These are phyloP conservation scores for Vachellia pachyceras DNA, from an alignment of 306 rosid species.

Conservation along the genomic window DNA sequence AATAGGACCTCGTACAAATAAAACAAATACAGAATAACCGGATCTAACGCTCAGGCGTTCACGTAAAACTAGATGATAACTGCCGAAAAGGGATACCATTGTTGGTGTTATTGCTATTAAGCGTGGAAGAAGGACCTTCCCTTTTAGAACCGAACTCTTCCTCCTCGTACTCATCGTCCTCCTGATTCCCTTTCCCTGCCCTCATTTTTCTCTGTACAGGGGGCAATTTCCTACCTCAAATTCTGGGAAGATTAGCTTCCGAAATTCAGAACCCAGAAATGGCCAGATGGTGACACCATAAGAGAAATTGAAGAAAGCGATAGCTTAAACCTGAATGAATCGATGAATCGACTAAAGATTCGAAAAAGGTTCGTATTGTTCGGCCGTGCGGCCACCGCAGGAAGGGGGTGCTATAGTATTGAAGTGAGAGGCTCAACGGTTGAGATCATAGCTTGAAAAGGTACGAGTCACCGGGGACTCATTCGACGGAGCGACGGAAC, in stretches of 20 bases:
- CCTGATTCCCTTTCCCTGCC: slow-evolving; percentile 72
- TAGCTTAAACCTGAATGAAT: slow-evolving; percentile 6
- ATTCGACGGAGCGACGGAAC: background rate
- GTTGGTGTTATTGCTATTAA: slow-evolving; percentile 47
- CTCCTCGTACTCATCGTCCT: slow-evolving; percentile 91
- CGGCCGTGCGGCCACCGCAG: slow-evolving; percentile 1
- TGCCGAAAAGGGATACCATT: slow-evolving; percentile 59
- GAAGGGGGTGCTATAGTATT: background rate
- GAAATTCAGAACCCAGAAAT: slow-evolving; percentile 31
- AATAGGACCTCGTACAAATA: slow-evolving; percentile 24
- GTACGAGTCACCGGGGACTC: slow-evolving; percentile 27
- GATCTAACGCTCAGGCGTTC: slow-evolving; percentile 55
- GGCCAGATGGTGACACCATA: slow-evolving; percentile 36
- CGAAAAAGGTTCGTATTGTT: background rate
- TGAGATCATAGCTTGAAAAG: slow-evolving; percentile 24
- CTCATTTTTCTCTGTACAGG: slow-evolving; percentile 61
- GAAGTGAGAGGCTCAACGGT: slow-evolving; percentile 39
- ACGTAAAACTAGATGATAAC: slow-evolving; percentile 13
- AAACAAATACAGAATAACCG: slow-evolving; percentile 35
- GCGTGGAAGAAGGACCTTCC: slow-evolving; percentile 77
- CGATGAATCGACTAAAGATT: background rate
- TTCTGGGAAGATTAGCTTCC: background rate
- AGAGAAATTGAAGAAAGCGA: background rate
- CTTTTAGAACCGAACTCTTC: slow-evolving; percentile 71
- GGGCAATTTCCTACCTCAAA: slow-evolving; percentile 9